phyloP scores from a whole-genome alignment of 2,329 filamentous ascomycete species.

The Fusarium penzigii region DNA sequence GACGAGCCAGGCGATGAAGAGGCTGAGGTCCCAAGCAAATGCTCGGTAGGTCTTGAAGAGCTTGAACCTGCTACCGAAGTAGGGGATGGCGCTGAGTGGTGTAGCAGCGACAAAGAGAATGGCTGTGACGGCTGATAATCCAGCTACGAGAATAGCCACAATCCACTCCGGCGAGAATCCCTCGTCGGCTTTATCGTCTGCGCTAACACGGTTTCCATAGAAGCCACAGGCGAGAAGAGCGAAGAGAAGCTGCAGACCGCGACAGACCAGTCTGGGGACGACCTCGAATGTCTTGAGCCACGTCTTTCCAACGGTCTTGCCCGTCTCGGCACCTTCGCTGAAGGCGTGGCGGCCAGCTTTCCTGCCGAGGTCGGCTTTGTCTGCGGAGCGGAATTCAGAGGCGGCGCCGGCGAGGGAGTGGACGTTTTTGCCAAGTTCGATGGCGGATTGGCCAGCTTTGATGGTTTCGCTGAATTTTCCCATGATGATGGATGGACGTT shows the following conservation, averaged over 20 bases:
- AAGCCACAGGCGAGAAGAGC: conserved; percentile 69
- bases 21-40: conserved; percentile 45
- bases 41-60: conserved; percentile 43
- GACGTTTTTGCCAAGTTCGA: conserved; percentile 34
- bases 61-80: conserved; percentile 35
- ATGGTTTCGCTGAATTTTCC: conserved; percentile 32
- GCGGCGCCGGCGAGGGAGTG: conserved; percentile 30
- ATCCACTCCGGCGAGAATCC: conserved; percentile 59
- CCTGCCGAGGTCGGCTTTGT: conserved; percentile 37
- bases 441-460: conserved; percentile 36
- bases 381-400: conserved; percentile 32
- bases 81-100: conserved; percentile 37
- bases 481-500: conserved; percentile 23
- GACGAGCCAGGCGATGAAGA: conserved; percentile 59
- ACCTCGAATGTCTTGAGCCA: conserved; percentile 48
- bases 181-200: conserved; percentile 38
- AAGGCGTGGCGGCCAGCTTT: conserved; percentile 35
- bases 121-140: conserved; percentile 54
- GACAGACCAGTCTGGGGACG: conserved; percentile 53
- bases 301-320: conserved; percentile 45
- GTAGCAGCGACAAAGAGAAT: conserved; percentile 43
- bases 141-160: conserved; percentile 62
- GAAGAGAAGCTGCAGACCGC: conserved; percentile 69
- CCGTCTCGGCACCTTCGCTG: conserved; percentile 36
- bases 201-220: conserved; percentile 60